These are phyloP conservation scores for Axilococcus clingmanii DNA, from an alignment of 139 green algal species.

Conservation along the genomic window DNA sequence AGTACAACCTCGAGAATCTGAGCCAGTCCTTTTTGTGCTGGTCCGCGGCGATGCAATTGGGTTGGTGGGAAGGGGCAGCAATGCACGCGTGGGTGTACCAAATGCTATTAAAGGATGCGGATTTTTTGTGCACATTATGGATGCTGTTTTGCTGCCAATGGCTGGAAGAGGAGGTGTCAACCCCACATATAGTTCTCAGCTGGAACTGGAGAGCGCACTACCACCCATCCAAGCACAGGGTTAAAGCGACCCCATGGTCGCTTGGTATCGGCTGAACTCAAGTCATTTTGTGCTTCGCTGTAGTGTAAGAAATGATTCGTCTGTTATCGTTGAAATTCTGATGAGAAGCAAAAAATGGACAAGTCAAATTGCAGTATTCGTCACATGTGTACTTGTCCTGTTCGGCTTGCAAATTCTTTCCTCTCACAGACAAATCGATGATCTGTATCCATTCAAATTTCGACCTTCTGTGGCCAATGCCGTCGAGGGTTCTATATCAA, in stretches of 20 bases:
- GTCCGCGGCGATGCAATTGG: not conserved
- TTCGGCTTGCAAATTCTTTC: no score
- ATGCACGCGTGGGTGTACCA: not conserved
- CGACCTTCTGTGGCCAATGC: not conserved
- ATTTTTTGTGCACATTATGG: slow-evolving; percentile 10
- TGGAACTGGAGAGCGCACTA: not conserved
- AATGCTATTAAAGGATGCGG: slow-evolving; percentile 1
- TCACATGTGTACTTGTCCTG: no score
- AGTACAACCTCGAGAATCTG: not conserved
- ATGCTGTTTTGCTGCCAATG: not conserved
- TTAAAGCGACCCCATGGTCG: not conserved
- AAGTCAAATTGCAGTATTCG: no score
- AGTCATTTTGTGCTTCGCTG: not conserved
- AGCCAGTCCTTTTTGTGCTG: not conserved
- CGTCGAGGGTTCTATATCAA: no score
- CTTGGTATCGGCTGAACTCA: not conserved
- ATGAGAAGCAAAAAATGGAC: not conserved
- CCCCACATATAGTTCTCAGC: not conserved
- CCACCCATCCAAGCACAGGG: not conserved
- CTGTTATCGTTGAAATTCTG: not conserved
- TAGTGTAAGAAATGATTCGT: not conserved
- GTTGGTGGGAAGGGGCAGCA: not conserved
- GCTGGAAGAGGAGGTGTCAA: not conserved
- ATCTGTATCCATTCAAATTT: not conserved
- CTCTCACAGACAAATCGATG: no score